A percentile compares a stretch with the other conserved stretches of the same genome.
Conservation (phyloP, 768 basidiomycete species). For the Kwoniella mangroviensis region DNA sequence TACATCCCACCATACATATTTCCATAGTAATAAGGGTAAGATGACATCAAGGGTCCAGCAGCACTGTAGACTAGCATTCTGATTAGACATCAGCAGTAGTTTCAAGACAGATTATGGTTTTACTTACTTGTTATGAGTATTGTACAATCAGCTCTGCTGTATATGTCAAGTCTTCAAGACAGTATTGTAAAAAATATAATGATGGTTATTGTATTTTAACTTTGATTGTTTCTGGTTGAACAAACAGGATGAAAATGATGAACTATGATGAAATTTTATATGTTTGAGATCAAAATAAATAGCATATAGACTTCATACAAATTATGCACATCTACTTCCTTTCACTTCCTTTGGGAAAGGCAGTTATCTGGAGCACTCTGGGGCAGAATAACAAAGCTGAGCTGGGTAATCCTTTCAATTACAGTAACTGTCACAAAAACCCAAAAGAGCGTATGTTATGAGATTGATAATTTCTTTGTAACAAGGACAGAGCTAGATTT, state of each 20-base stretch:
- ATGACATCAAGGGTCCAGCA: conserved; percentile 28
- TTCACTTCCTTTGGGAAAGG: background rate
- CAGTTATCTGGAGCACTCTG: background rate
- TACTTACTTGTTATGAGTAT: conserved; percentile 6
- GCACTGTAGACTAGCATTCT: conserved; percentile 26
- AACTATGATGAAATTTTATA: background rate
- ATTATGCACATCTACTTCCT: background rate
- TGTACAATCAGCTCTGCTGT: conserved; percentile 13
- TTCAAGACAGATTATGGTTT: background rate
- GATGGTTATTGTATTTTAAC: background rate
- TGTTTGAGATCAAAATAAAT: background rate
- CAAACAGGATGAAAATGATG: background rate
- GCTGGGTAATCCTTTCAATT: background rate
- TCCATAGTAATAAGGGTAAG: conserved; percentile 23
- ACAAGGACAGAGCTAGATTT: background rate
- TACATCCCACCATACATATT: conserved; percentile 35
- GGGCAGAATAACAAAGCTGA: conserved; percentile 1
- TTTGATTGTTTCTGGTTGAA: background rate
- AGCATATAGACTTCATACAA: background rate
- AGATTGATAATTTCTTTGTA: background rate
- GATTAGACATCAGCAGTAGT: conserved; percentile 3
- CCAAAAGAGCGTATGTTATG: background rate
- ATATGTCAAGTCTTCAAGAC: conserved; percentile 12
- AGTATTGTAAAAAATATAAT: background rate
- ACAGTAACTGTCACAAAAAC: background rate